These are phyloP conservation scores for Meredithiella fracta DNA, from an alignment of 2,329 filamentous ascomycete species.

Conservation along the genomic window DNA sequence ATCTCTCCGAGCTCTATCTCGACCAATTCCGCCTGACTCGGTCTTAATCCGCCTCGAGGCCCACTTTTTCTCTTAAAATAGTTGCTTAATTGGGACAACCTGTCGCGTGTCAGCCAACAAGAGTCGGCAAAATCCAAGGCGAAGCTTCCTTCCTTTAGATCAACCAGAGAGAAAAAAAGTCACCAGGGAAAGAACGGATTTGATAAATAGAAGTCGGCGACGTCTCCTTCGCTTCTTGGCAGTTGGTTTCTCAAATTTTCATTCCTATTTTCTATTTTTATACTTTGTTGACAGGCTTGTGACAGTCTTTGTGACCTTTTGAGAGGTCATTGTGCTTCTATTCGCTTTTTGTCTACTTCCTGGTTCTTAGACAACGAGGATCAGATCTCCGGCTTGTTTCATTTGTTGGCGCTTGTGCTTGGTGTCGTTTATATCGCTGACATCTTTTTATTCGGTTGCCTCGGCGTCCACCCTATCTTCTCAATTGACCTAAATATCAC, in stretches of 20 bases:
- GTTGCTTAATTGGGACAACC: not conserved
- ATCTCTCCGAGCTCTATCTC: not conserved
- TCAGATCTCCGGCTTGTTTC: conserved; percentile 1
- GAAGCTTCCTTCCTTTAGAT: no score
- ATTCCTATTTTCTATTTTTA: no score
- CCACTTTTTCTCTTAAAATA: not conserved
- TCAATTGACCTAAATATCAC: not conserved
- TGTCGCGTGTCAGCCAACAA: not conserved
- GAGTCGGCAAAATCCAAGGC: no score
- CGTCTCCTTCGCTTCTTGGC: no score
- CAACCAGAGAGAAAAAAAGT: not conserved
- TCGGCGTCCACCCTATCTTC: no score
- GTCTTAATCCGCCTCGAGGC: not conserved
- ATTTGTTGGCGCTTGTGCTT: not conserved
- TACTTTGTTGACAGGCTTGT: no score
- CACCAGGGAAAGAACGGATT: no score
- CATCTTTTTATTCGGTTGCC: not conserved
- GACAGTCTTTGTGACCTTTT: no score
- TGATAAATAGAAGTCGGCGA: no score
- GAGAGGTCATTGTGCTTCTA: not conserved
- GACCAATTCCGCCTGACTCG: not conserved
- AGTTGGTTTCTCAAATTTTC: no score
- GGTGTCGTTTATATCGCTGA: not conserved
- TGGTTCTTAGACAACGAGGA: not conserved
- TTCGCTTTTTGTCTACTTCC: not conserved